Evolutionary conservation across 768 basidiomycete genomes (phyloP), one percentile per base, ranked within the genome.

Genomic region (Tulasnella sp.): DNA sequence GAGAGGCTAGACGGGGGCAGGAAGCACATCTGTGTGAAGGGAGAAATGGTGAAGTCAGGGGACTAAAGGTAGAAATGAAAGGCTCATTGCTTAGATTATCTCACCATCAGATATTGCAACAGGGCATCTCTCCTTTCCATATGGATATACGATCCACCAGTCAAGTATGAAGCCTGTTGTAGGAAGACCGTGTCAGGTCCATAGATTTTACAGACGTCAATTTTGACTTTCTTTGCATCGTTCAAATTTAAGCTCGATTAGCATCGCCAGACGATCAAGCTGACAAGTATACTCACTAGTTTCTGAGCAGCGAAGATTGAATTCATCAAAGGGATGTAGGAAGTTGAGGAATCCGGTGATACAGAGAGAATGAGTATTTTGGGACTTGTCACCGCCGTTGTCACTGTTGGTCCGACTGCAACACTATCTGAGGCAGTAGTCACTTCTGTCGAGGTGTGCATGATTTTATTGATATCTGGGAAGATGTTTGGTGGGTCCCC

Each of bases 231-330:
- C 94, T 19, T 38, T 15, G 5, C 34, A 38, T 15, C 30, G 49
- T 41, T 17, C 25, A 10, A 41, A 27, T 12, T 15, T 24, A 24
- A 34, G n/a, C n/a, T 9, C 11, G 15, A 10, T 15, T 22, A 29
- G 24, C 3, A 48, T 27, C 17, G 61, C 58, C 21, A 52, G 25
- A 43, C 60, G 24, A 50, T n/a, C 22, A 21, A 31, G 19, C 15
- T 2, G 24, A 2, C 2, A 57, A 42, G 56, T 7, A 31, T 53
- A 49, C 84, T 65, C 63, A 89, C 94, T 64, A 92, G 76, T 74
- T 99, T 99, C 71, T 99, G 96, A 3, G 96, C 96, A 17, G 93
- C 92, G 72, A 99, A 99, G 50, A 98, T 98, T 55, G 92, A 85
- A 69, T 98, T 98, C 96, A 99, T 99, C 68, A 98, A 84, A 24